Evolutionary conservation across 2,329 filamentous ascomycete species (phyloP).

Genomic region (Penicillium sumatraense): DNA sequence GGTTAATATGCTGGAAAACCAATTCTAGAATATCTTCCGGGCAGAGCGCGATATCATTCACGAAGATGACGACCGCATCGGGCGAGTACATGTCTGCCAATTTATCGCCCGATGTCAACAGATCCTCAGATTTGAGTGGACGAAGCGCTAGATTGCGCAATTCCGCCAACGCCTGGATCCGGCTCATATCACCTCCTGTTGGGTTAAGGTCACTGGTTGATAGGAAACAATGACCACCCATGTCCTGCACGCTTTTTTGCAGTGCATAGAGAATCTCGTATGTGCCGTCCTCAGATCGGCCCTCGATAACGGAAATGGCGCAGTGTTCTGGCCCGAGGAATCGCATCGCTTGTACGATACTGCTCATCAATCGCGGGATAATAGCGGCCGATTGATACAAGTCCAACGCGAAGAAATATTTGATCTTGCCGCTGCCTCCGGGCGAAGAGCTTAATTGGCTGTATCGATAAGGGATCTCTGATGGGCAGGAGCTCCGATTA

Average conservation of each 20-base stretch:
- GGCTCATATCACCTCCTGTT: neutral
- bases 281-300: slow-evolving; percentile 60
- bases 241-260: slow-evolving; percentile 41
- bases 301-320: slow-evolving; percentile 61
- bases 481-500: slow-evolving; percentile 6
- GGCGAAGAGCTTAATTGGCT: neutral
- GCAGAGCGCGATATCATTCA: slow-evolving; percentile 61
- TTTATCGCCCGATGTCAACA: slow-evolving; percentile 37
- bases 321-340: slow-evolving; percentile 58
- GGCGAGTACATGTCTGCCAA: slow-evolving; percentile 28
- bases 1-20: slow-evolving; percentile 51
- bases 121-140: slow-evolving; percentile 10
- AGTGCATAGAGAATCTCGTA: slow-evolving; percentile 54
- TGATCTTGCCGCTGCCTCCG: slow-evolving; percentile 2
- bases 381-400: slow-evolving; percentile 51
- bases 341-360: slow-evolving; percentile 54
- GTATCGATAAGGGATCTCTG: slow-evolving; percentile 7
- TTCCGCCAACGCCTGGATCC: neutral
- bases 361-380: slow-evolving; percentile 58
- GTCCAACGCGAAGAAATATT: slow-evolving; percentile 60
- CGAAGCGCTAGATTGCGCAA: slow-evolving; percentile 11
- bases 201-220: slow-evolving; percentile 35
- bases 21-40: slow-evolving; percentile 63
- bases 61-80: slow-evolving; percentile 55
- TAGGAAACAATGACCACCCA: slow-evolving; percentile 28